Evolutionary conservation across 345 rosid genomes (phyloP).

Genomic region (Diplotaxis tenuifolia): DNA sequence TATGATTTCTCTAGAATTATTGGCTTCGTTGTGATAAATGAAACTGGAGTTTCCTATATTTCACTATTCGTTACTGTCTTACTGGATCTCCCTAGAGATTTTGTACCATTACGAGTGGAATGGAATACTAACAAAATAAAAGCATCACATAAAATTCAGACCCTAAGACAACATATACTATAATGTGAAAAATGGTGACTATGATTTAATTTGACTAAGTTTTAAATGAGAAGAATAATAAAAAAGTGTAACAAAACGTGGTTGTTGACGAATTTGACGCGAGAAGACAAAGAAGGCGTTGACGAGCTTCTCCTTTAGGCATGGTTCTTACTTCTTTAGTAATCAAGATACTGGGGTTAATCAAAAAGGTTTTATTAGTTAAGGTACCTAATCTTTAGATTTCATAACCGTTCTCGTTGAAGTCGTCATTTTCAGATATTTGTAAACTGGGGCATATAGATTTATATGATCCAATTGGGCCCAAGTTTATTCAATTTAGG

Average conservation of each 20-base stretch:
- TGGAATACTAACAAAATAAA: conserved; percentile 1
- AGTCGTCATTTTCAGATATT: conserved; percentile 23
- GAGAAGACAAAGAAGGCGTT: not conserved
- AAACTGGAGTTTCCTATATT: not conserved
- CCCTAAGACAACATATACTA: not conserved
- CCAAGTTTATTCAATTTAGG: conserved; percentile 3
- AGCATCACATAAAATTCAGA: not conserved
- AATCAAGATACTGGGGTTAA: not conserved
- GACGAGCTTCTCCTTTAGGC: not conserved
- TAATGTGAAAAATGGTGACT: conserved; percentile 11
- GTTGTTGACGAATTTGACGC: conserved; percentile 15
- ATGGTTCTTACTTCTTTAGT: not conserved
- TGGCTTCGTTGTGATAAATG: not conserved
- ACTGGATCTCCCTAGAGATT: not conserved
- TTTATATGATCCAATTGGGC: conserved; percentile 28
- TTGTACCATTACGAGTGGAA: not conserved
- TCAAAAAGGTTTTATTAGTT: not conserved
- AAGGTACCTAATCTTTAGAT: not conserved
- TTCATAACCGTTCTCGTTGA: not conserved
- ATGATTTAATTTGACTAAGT: not conserved
- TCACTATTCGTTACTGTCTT: not conserved
- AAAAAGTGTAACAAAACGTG: conserved; percentile 18
- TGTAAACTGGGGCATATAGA: conserved; percentile 30
- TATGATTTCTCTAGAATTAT: conserved; percentile 33
- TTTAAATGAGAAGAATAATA: not conserved